phyloP scores from a whole-genome alignment of 2,329 filamentous ascomycete genomes.

The Rhynchosporium secalis region DNA sequence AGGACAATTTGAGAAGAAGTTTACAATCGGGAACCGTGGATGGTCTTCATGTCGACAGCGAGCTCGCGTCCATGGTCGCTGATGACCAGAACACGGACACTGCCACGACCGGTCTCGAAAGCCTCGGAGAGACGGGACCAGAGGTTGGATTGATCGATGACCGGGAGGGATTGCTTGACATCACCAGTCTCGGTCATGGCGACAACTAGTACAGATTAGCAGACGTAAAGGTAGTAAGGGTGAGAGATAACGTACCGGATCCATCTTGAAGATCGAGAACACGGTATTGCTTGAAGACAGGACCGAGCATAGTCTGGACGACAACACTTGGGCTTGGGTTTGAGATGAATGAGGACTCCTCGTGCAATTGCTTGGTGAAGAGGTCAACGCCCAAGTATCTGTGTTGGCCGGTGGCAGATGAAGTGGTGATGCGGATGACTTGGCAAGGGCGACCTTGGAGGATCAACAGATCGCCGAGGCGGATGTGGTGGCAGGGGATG shows the following conservation, averaged over 20 bases:
- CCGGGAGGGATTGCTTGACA: slow-evolving; percentile 91
- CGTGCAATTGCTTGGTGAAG: slow-evolving; percentile 99
- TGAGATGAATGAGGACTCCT: slow-evolving; percentile 97
- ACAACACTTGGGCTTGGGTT: slow-evolving; percentile 95
- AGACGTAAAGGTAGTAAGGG: neutral
- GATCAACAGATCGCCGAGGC: slow-evolving; percentile 97
- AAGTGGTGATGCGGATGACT: slow-evolving; percentile 99
- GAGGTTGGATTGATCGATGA: slow-evolving; percentile 93
- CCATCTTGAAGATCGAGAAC: slow-evolving; percentile 95
- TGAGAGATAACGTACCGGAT: slow-evolving; percentile 48
- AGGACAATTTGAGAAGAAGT: slow-evolving; percentile 13
- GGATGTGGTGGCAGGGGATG: slow-evolving; percentile 99
- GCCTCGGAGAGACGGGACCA: slow-evolving; percentile 76
- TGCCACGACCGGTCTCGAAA: slow-evolving; percentile 90
- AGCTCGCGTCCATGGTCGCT: slow-evolving; percentile 91
- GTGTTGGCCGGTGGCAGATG: slow-evolving; percentile 96
- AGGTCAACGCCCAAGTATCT: slow-evolving; percentile 99
- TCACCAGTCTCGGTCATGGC: slow-evolving; percentile 98
- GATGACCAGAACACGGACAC: slow-evolving; percentile 93
- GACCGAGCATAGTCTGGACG: slow-evolving; percentile 99
- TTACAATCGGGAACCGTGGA: slow-evolving; percentile 73
- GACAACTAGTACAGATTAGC: slow-evolving; percentile 56
- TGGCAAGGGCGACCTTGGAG: slow-evolving; percentile 99
- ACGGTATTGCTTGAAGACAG: slow-evolving; percentile 99
- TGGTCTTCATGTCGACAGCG: slow-evolving; percentile 97